Evolutionary conservation across 2,329 filamentous ascomycete species (phyloP).

Genomic region (Aspergillus eucalypticola): DNA sequence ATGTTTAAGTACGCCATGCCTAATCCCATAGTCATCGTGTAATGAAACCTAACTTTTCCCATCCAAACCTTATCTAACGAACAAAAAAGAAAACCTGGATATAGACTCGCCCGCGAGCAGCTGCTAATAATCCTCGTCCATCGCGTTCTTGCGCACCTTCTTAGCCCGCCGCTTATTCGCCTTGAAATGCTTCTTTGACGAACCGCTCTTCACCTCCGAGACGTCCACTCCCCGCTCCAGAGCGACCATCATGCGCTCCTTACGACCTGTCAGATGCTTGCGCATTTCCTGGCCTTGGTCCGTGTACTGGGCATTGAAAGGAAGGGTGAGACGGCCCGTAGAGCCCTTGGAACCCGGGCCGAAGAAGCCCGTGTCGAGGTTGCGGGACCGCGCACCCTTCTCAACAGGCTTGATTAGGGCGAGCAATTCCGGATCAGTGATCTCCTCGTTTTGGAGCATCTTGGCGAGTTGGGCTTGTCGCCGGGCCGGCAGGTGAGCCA

Average conservation of each 20-base stretch:
- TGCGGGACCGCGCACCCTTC: constrained; percentile 68
- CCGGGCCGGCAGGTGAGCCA: constrained; percentile 77
- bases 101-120: constrained; percentile 24
- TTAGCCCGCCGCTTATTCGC: constrained; percentile 41
- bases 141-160: constrained; percentile 31
- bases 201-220: constrained; percentile 64
- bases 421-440: constrained; percentile 20
- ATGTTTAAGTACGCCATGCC: too few species aligned
- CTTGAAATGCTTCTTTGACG: constrained; percentile 78
- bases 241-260: constrained; percentile 74
- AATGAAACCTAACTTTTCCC: background rate
- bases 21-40: background rate
- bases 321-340: constrained; percentile 69
- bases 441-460: constrained; percentile 30
- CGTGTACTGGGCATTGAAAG: constrained; percentile 87
- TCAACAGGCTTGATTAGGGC: constrained; percentile 29
- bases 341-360: constrained; percentile 59
- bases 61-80: constrained; percentile 10
- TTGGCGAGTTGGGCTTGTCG: constrained; percentile 62
- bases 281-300: constrained; percentile 73
- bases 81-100: constrained; percentile 11
- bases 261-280: constrained; percentile 78
- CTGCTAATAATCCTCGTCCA: constrained; percentile 33
- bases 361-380: constrained; percentile 90
- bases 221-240: constrained; percentile 83